phyloP scores from a whole-genome alignment of 164 flowering plant genomes.

The Warburgia ugandensis region DNA sequence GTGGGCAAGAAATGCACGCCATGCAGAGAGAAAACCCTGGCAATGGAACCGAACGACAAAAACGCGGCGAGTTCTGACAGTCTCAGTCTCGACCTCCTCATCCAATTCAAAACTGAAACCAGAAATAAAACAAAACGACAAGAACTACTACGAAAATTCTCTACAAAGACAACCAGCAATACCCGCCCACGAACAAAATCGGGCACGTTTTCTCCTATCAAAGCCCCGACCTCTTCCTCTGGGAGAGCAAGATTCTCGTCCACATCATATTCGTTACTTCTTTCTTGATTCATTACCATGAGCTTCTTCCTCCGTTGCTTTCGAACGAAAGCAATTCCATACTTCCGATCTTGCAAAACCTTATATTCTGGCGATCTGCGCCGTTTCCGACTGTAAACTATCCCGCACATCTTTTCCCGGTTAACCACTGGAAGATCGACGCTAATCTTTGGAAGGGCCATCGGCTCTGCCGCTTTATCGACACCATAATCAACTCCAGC shows the following conservation, averaged over 20 bases:
- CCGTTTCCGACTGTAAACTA: slow-evolving; percentile 50
- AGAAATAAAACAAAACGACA: slow-evolving; percentile 28
- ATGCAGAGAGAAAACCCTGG: slow-evolving; percentile 21
- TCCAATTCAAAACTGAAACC: slow-evolving; percentile 32
- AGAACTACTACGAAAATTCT: slow-evolving; percentile 12
- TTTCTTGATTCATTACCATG: not conserved
- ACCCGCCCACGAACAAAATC: slow-evolving; percentile 1
- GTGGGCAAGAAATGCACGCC: slow-evolving; percentile 35
- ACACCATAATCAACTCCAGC: not conserved
- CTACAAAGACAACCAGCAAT: slow-evolving; percentile 21
- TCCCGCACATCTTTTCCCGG: slow-evolving; percentile 23
- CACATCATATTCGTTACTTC: too few species aligned
- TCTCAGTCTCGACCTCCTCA: slow-evolving; percentile 23
- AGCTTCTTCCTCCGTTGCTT: slow-evolving; percentile 28
- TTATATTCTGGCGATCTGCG: slow-evolving; percentile 12
- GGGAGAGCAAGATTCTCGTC: not conserved
- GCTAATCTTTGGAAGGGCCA: not conserved
- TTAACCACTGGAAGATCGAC: not conserved
- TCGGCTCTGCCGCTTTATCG: not conserved
- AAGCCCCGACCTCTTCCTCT: too few species aligned
- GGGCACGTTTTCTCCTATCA: not conserved
- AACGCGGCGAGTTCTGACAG: slow-evolving; percentile 38
- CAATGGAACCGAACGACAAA: slow-evolving; percentile 33
- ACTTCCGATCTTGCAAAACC: slow-evolving; percentile 22
- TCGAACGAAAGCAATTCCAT: slow-evolving; percentile 28